These are phyloP conservation scores for Trametes sp. DNA, from an alignment of 1,284 basidiomycete genomes.

Conservation along the genomic window DNA sequence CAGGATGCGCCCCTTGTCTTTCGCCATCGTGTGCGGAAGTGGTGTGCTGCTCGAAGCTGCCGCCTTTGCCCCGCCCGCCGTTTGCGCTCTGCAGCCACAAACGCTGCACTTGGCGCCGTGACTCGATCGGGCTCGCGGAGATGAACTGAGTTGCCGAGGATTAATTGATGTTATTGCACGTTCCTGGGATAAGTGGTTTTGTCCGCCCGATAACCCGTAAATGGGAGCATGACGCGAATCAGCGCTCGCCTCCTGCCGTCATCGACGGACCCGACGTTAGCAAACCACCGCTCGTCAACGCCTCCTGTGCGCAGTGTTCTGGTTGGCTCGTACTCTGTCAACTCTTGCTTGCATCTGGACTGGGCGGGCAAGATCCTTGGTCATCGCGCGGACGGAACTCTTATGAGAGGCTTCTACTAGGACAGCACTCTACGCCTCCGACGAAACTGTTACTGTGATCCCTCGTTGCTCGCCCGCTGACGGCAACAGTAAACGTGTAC, in stretches of 20 bases:
- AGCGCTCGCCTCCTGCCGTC: slow-evolving; percentile 8
- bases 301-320: background rate
- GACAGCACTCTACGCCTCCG: background rate
- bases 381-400: background rate
- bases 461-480: background rate
- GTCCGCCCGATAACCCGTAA: background rate
- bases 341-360: background rate
- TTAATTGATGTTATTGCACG: background rate
- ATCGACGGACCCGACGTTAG: slow-evolving; percentile 11
- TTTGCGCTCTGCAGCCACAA: background rate
- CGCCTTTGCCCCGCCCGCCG: background rate
- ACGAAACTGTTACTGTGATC: background rate
- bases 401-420: background rate
- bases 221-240: slow-evolving; percentile 9
- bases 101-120: background rate
- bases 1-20: slow-evolving; percentile 57
- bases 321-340: background rate
- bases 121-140: slow-evolving; percentile 23
- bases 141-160: background rate
- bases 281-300: background rate
- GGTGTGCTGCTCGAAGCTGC: slow-evolving; percentile 19
- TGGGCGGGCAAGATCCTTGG: background rate
- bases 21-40: slow-evolving; percentile 35
- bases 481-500: background rate
- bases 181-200: background rate